A percentile compares a stretch with the other conserved stretches of the same genome.
Evolutionary conservation across 176 grass and related monocot genomes (phyloP).

Genomic region (Paspalum vaginatum): DNA sequence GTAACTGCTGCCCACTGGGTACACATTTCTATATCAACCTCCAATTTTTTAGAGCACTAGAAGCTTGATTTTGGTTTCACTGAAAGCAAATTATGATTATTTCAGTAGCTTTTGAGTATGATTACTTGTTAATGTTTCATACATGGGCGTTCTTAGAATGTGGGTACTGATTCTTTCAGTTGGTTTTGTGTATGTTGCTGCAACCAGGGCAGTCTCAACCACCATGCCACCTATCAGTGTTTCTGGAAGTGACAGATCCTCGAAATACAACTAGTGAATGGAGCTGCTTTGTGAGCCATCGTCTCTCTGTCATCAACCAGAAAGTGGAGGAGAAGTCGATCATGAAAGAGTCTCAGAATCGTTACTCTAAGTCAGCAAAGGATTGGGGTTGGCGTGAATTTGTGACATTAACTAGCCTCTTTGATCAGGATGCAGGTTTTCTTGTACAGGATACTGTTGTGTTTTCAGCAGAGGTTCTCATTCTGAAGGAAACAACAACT

Average conservation of each 20-base stretch:
- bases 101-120: slow-evolving; percentile 28
- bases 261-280: slow-evolving; percentile 76
- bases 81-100: slow-evolving; percentile 28
- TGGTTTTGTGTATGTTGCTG: slow-evolving; percentile 49
- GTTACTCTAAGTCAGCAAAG: slow-evolving; percentile 95
- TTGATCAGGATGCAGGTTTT: slow-evolving; percentile 94
- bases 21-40: slow-evolving; percentile 14
- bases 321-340: slow-evolving; percentile 87
- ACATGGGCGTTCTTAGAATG: slow-evolving; percentile 18
- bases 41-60: not conserved
- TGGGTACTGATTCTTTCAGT: slow-evolving; percentile 40
- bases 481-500: slow-evolving; percentile 84
- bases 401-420: slow-evolving; percentile 90
- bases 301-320: slow-evolving; percentile 90
- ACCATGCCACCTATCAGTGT: slow-evolving; percentile 91
- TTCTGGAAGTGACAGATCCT: slow-evolving; percentile 93
- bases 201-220: slow-evolving; percentile 98
- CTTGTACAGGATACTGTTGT: slow-evolving; percentile 85
- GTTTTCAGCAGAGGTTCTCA: slow-evolving; percentile 88
- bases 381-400: slow-evolving; percentile 99
- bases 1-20: not conserved
- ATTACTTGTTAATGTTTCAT: slow-evolving; percentile 29
- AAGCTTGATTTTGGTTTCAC: not conserved
- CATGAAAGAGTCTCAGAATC: slow-evolving; percentile 97
- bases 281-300: slow-evolving; percentile 97